Conservation (phyloP, 768 basidiomycete genomes). For the Xerocomus brunneocitrinus region DNA sequence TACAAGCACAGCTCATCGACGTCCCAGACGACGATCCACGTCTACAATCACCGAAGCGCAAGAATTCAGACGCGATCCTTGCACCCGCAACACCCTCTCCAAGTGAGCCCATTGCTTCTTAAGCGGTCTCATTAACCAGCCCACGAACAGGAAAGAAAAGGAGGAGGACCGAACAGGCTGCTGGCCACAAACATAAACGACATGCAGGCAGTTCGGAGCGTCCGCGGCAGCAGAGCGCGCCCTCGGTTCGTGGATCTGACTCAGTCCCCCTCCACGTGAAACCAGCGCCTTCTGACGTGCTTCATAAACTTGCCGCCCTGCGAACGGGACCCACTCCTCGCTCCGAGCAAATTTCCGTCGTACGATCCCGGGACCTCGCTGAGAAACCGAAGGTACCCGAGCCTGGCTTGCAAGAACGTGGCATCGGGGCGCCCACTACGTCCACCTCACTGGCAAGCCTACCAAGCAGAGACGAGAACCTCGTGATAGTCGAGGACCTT, state of each 20-base stretch:
- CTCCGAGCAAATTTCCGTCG: constrained; percentile 24
- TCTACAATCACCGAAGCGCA: constrained; percentile 46
- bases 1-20: constrained; percentile 52
- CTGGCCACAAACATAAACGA: constrained; percentile 18
- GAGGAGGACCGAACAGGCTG: constrained; percentile 38
- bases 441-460: constrained; percentile 3
- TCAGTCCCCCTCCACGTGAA: constrained; percentile 17
- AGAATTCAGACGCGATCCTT: constrained; percentile 36
- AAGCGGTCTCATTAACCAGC: background rate
- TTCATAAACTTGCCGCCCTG: constrained; percentile 46
- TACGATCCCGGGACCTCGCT: constrained; percentile 26
- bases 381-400: constrained; percentile 12
- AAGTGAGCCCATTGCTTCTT: constrained; percentile 39
- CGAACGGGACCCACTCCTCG: constrained; percentile 18
- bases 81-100: constrained; percentile 60
- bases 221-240: constrained; percentile 14
- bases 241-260: constrained; percentile 4
- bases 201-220: constrained; percentile 7
- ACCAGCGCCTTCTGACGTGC: constrained; percentile 48
- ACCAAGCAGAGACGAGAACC: constrained; percentile 48
- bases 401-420: constrained; percentile 7
- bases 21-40: constrained; percentile 24
- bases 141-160: constrained; percentile 37
- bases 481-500: constrained; percentile 74
- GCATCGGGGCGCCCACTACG: background rate